Conservation (phyloP, 2,329 filamentous ascomycete species). For the Apiospora phragmitis region DNA sequence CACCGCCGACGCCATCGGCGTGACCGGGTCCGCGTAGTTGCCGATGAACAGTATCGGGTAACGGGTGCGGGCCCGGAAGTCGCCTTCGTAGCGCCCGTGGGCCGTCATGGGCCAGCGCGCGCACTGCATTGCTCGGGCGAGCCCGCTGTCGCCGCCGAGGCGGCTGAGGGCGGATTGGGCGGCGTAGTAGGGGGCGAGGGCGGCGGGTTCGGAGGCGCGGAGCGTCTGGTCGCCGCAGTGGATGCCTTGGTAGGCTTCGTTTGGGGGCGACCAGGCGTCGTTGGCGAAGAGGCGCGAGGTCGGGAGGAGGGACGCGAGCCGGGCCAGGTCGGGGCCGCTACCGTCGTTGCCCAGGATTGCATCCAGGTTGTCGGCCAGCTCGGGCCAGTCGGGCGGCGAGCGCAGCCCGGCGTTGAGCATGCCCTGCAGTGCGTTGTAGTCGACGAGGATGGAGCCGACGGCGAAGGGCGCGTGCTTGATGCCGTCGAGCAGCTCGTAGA, state of each 20-base stretch:
- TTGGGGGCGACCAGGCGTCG: neutral
- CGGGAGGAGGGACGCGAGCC: neutral
- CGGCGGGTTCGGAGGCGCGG: constrained; percentile 11
- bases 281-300: neutral
- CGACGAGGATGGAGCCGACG: constrained; percentile 22
- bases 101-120: constrained; percentile 29
- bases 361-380: constrained; percentile 16
- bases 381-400: constrained; percentile 20
- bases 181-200: constrained; percentile 13
- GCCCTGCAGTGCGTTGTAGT: constrained; percentile 26
- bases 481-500: constrained; percentile 27
- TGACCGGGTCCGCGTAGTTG: constrained; percentile 31
- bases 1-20: constrained; percentile 29
- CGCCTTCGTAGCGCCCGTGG: constrained; percentile 24
- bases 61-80: constrained; percentile 25
- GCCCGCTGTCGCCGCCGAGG: constrained; percentile 20
- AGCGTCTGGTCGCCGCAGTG: constrained; percentile 20
- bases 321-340: neutral
- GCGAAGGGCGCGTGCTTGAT: constrained; percentile 30
- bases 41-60: constrained; percentile 30
- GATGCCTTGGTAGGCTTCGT: constrained; percentile 17
- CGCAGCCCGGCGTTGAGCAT: constrained; percentile 23
- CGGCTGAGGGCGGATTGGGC: constrained; percentile 17
- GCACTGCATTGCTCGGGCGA: constrained; percentile 22
- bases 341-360: neutral